These are phyloP conservation scores for Geotrichum carabidarum DNA, from an alignment of 1,139 yeast genomes.

Conservation along the genomic window DNA sequence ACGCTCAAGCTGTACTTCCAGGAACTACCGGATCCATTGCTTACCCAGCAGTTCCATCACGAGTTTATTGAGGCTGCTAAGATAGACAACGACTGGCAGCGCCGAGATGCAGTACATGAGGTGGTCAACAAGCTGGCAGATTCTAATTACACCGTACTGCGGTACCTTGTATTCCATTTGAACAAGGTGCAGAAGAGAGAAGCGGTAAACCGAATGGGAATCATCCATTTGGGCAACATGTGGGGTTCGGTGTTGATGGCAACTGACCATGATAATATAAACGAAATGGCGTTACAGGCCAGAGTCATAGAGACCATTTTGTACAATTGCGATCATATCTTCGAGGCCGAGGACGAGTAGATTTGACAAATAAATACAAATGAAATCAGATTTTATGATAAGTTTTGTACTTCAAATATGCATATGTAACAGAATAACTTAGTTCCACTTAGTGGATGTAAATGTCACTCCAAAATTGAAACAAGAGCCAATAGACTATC, in stretches of 20 bases:
- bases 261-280: slow-evolving; percentile 42
- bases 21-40: slow-evolving; percentile 76
- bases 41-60: slow-evolving; percentile 62
- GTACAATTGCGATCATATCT: slow-evolving; percentile 26
- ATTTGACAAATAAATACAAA: background rate
- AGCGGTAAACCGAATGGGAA: slow-evolving; percentile 69
- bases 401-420: too few relatives aligned
- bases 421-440: too few relatives aligned
- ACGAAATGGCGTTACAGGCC: slow-evolving; percentile 76
- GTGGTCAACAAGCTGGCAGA: slow-evolving; percentile 87
- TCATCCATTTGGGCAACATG: slow-evolving; percentile 71
- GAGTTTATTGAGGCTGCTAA: slow-evolving; percentile 79
- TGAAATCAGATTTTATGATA: background rate
- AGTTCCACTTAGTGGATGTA: too few relatives aligned
- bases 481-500: too few relatives aligned
- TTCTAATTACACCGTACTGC: slow-evolving; percentile 85
- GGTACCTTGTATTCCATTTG: slow-evolving; percentile 79
- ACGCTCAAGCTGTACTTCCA: slow-evolving; percentile 69
- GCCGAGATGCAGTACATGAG: slow-evolving; percentile 76
- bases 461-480: too few relatives aligned
- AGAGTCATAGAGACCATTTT: slow-evolving; percentile 79
- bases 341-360: slow-evolving; percentile 13
- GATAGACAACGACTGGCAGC: slow-evolving; percentile 52
- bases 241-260: slow-evolving; percentile 87
- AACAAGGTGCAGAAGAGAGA: slow-evolving; percentile 65